Base-by-base conservation (phyloP, 305 asterid species). In the Fraxinus baroniana region DNA sequence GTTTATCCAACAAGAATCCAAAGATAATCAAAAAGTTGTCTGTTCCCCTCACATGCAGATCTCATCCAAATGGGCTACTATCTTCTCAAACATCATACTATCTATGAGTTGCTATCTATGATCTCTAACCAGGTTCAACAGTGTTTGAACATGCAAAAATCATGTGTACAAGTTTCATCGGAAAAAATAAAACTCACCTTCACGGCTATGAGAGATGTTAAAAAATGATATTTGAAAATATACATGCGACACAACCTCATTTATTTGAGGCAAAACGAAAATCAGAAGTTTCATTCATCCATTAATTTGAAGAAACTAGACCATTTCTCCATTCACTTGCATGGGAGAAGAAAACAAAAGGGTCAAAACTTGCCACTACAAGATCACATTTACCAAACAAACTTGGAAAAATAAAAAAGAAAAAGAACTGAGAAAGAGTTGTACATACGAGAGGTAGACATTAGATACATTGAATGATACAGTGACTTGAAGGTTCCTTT, bases 351-450 rank as follows among this genome's bases (percentile, higher is more conserved):
- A 64, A 83, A 70, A 78, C 79, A 78, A 66, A 79, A 81, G 86
- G 90, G 85, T 83, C 86, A 93, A 87, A 90, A 86, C 88, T 86
- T 78, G 87, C 85, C 89, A 85, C 91, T 79, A 83, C 82, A 82
- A 82, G 85, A 46, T 76, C 49, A 73, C 90, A 90, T 78, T 81
- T 81, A 80, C 83, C 85, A 44, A 15, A 77, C 85, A 86, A 83
- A 86, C 83, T 87, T 79, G 60, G 86, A 81, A 76, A 77, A 37
- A 1, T 13, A 36, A 26, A 76, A 15, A 26, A 79, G n/a, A 33
- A 35, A 30, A 60, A 64, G 18, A 24, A 57, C 82, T 77, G 57
- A 82, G 77, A 70, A 76, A 57, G 74, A 57, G 74, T 74, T 57
- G 71, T 68, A 81, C 78, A 82, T 28, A 83, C 5, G 79, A 80